A percentile compares a stretch with the other conserved stretches of the same genome.
Conservation (phyloP, 352 stramenopile genomes). For the Globisporangium spiculum region DNA sequence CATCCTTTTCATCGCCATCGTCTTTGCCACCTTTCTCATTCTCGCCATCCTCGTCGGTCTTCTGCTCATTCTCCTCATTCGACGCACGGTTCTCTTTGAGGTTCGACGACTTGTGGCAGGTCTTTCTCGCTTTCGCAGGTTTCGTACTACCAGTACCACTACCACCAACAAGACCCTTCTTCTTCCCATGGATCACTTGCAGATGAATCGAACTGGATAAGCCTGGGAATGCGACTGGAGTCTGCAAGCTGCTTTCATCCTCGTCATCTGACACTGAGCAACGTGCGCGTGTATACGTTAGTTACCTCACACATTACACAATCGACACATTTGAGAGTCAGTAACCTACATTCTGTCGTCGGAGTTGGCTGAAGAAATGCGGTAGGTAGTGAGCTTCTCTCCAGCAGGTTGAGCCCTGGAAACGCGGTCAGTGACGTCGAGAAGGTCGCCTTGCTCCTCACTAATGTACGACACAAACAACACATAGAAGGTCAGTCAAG, state of each 20-base stretch:
- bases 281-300: background rate
- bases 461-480: background rate
- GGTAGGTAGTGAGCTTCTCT: background rate
- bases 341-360: background rate
- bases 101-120: background rate
- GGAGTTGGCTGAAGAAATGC: background rate
- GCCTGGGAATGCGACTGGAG: constrained; percentile 5
- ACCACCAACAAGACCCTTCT: background rate
- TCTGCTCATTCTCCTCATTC: background rate
- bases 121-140: background rate
- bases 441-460: background rate
- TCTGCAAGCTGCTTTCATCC: background rate
- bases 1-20: constrained; percentile 3
- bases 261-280: background rate
- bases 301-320: background rate
- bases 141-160: background rate
- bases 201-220: background rate
- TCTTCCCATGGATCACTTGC: background rate
- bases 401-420: background rate
- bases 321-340: background rate
- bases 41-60: background rate
- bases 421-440: background rate
- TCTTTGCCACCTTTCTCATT: background rate
- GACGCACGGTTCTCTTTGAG: background rate
- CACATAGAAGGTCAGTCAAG: background rate